Evolutionary conservation across 768 basidiomycete species (phyloP), one percentile per base, ranked within the genome.

Genomic region (Amanita muscaria): DNA sequence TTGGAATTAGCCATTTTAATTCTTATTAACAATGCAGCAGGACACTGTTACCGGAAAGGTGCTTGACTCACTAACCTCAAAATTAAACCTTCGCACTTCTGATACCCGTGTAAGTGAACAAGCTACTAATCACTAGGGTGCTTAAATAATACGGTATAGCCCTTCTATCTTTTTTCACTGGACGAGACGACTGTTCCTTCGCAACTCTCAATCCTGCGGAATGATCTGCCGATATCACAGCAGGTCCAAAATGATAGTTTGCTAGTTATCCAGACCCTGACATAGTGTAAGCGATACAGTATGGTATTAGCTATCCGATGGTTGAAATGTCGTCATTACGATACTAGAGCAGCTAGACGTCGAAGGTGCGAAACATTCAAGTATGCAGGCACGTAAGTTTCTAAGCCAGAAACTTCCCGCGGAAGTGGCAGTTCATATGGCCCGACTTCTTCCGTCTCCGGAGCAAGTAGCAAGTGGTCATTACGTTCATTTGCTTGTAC

Each of bases 371-470:
- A 83, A 46, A 92, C 85, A 56, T 85, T 90, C 56, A 93, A 76
- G 58, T 90, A 91, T 54, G 89, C 85, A 30, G 90, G 90, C 21
- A 93, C 88, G 57, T 93, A 98, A 23, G 94, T 97, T 71, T 98
- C 96, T 54, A 99, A 68, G 16, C 91, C 94, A 1, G 87, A 87
- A 33, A 98, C 92, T 56, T 98, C 93, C 47, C 96, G 80, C 16
- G 93, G 88, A 44, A 93, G 73, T 2, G 96, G 93, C 36, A 92
- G 70, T 60, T 98, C 93, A 59, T 90, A 97, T 40, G 90, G 85
- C 21, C 91, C 90, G 16, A 96, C 94, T 66, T 98, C 96, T 59
- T 98, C 96, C 33, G 87, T 89, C 63, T 98, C 96, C 22, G 94
- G 93, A 23, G 90, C 81, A 41, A 99, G 81, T 47, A 99, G 79